Evolutionary conservation across 2,329 filamentous ascomycete species (phyloP).

Genomic region (Diaporthe sp.): DNA sequence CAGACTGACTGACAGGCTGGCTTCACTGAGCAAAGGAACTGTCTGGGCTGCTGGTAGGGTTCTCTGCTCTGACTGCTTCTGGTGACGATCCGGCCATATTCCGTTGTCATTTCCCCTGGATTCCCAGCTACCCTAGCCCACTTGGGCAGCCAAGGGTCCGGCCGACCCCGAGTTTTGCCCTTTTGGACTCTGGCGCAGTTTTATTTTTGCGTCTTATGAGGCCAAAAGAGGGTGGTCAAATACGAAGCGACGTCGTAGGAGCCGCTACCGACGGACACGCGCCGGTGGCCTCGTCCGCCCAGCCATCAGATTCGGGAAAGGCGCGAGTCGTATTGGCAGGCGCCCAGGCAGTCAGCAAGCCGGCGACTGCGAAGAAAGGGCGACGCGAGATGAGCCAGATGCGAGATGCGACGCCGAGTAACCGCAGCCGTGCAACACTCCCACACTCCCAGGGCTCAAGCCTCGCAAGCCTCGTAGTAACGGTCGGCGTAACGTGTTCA

Average conservation of each 20-base stretch:
- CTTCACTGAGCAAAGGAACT: neutral
- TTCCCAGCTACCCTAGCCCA: conserved; percentile 8
- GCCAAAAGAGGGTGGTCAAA: conserved; percentile 19
- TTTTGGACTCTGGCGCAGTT: conserved; percentile 14
- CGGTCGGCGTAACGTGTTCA: conserved; percentile 22
- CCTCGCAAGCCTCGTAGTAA: conserved; percentile 24
- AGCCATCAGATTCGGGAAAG: conserved; percentile 26
- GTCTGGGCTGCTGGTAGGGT: neutral
- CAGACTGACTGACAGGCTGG: neutral
- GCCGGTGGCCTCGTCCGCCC: neutral
- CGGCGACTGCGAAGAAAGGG: conserved; percentile 20
- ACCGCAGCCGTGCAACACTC: conserved; percentile 19
- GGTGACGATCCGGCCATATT: conserved; percentile 28
- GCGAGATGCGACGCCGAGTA: conserved; percentile 28
- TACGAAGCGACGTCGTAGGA: conserved; percentile 20
- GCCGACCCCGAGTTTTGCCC: conserved; percentile 24
- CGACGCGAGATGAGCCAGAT: conserved; percentile 32
- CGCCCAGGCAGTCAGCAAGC: conserved; percentile 27
- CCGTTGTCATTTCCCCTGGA: conserved; percentile 25
- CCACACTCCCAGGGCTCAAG: neutral
- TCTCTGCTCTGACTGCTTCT: neutral
- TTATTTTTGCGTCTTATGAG: neutral
- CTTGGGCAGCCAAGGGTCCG: conserved; percentile 4
- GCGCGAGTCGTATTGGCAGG: conserved; percentile 17
- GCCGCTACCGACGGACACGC: conserved; percentile 30